Conservation (phyloP, 805 yeast genomes). For the Blastobotrys parvus region DNA sequence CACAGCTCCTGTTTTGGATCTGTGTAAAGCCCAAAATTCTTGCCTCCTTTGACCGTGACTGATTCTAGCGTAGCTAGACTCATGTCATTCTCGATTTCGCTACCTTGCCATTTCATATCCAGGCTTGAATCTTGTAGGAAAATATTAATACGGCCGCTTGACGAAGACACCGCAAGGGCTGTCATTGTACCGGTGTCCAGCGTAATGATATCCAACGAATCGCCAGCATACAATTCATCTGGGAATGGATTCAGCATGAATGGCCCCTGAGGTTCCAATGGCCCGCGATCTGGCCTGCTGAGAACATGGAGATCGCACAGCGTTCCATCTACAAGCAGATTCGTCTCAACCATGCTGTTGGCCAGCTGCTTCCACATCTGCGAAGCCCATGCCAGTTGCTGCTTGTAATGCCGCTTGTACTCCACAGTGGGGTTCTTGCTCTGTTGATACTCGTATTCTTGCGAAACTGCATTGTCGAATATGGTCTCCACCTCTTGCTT, state of each 20-base stretch:
- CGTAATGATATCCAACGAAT: constrained; percentile 31
- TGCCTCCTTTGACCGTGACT: not conserved
- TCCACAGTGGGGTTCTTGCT: constrained; percentile 2
- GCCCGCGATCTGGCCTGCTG: constrained; percentile 13
- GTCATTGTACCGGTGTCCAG: constrained; percentile 19
- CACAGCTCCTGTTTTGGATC: not conserved
- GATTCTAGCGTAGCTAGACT: constrained; percentile 7
- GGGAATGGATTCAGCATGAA: constrained; percentile 48
- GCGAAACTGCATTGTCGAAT: constrained; percentile 29
- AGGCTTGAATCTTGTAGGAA: constrained; percentile 16
- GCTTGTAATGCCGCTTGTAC: constrained; percentile 6
- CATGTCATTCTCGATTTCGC: constrained; percentile 4
- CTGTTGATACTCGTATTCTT: constrained; percentile 13
- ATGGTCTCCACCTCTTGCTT: constrained; percentile 26
- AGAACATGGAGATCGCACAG: constrained; percentile 18
- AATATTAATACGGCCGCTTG: constrained; percentile 18
- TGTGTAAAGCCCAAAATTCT: not conserved
- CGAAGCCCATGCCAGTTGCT: constrained; percentile 16
- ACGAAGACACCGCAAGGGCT: constrained; percentile 14
- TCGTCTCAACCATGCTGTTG: constrained; percentile 15
- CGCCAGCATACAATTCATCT: constrained; percentile 39
- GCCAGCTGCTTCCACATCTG: constrained; percentile 17
- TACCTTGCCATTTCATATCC: constrained; percentile 3
- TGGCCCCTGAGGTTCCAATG: constrained; percentile 41
- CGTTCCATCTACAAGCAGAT: constrained; percentile 22